phyloP scores from a whole-genome alignment of 352 stramenopile species.

The Phytopythium ostracodes region DNA sequence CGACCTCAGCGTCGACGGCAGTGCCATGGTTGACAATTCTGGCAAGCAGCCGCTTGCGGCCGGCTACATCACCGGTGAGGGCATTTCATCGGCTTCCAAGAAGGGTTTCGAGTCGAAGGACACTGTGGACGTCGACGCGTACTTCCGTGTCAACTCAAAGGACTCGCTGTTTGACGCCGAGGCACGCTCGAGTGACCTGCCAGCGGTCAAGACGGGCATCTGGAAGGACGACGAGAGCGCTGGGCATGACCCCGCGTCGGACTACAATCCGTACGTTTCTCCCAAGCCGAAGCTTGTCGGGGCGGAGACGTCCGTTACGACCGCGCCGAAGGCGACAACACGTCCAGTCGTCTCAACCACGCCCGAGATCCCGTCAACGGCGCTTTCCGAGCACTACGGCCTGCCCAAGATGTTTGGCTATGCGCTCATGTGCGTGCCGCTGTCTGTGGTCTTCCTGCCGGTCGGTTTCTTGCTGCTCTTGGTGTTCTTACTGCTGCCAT shows the following conservation, averaged over 20 bases:
- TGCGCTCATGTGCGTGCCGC: constrained; percentile 47
- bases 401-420: constrained; percentile 62
- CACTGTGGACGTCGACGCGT: constrained; percentile 35
- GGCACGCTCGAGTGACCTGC: constrained; percentile 20
- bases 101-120: constrained; percentile 17
- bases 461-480: constrained; percentile 53
- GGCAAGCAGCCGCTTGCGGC: constrained; percentile 8
- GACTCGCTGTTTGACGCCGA: constrained; percentile 48
- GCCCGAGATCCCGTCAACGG: constrained; percentile 5
- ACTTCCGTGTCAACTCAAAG: constrained; percentile 50
- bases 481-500: constrained; percentile 53
- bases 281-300: constrained; percentile 33
- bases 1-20: constrained; percentile 10
- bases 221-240: constrained; percentile 30
- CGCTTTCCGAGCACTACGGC: constrained; percentile 35
- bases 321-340: constrained; percentile 18
- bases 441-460: constrained; percentile 56
- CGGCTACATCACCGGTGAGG: constrained; percentile 32
- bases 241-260: constrained; percentile 19
- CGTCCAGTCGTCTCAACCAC: background rate
- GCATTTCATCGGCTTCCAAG: constrained; percentile 30
- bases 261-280: constrained; percentile 53
- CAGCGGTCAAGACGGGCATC: constrained; percentile 20
- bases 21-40: background rate
- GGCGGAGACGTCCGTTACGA: constrained; percentile 20